These are phyloP conservation scores for Solanum chmielewskii DNA, from an alignment of 257 asterid genomes.

Conservation along the genomic window DNA sequence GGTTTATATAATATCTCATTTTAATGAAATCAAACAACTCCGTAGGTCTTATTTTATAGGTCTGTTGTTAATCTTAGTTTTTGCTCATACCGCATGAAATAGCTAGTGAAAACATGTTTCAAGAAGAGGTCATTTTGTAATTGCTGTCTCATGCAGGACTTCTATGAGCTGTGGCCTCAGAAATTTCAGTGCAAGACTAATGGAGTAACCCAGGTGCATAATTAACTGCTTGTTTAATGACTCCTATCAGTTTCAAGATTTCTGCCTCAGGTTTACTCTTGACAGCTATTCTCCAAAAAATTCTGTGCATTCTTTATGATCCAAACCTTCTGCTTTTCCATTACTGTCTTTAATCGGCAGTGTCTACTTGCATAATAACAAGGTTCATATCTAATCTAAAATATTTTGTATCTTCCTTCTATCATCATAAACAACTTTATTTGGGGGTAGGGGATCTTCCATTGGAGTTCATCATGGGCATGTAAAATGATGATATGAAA, in stretches of 20 bases:
- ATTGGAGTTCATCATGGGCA: not conserved
- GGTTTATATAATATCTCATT: not conserved
- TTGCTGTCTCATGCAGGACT: slow-evolving; percentile 20
- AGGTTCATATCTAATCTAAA: not conserved
- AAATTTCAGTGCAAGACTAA: slow-evolving; percentile 40
- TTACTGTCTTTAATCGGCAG: not conserved
- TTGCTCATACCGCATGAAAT: not conserved
- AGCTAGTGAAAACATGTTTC: not conserved
- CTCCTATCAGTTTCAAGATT: not conserved
- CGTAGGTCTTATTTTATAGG: not conserved
- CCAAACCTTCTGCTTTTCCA: not conserved
- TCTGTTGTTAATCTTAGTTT: not conserved
- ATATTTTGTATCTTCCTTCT: not conserved
- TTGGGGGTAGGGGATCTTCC: not conserved
- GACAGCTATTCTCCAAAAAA: not conserved
- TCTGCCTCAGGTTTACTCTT: not conserved
- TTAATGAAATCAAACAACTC: not conserved
- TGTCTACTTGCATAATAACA: not conserved
- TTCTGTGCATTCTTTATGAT: not conserved
- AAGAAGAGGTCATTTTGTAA: not conserved
- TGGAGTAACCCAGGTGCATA: slow-evolving; percentile 41
- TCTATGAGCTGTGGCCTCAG: slow-evolving; percentile 36
- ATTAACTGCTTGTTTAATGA: not conserved
- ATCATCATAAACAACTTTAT: not conserved
- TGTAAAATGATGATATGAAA: not conserved